Evolutionary conservation across 352 stramenopile species (phyloP).

Genomic region (Pythium periplocum): DNA sequence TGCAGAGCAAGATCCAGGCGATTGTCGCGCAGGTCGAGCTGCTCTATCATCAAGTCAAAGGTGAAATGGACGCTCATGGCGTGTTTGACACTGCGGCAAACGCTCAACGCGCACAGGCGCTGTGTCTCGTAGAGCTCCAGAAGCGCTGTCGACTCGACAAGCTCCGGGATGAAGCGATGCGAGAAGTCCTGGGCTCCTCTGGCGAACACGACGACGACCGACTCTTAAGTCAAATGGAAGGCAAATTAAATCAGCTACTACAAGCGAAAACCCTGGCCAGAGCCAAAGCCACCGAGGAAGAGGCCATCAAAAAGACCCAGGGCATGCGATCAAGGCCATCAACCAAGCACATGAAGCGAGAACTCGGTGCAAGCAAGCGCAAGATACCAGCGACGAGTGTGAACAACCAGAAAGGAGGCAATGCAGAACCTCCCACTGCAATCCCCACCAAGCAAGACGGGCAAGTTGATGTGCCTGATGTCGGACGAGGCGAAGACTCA

Average conservation of each 20-base stretch:
- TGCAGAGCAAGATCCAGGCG: constrained; percentile 64
- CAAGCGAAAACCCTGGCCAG: too few species aligned
- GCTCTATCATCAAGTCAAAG: constrained; percentile 44
- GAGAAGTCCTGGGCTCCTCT: constrained; percentile 30
- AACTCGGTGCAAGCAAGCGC: too few species aligned
- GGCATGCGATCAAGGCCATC: too few species aligned
- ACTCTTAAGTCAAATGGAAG: constrained; percentile 15
- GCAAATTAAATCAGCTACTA: constrained; percentile 9
- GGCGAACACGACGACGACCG: too few species aligned
- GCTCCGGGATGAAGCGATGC: constrained; percentile 55
- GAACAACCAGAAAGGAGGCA: too few species aligned
- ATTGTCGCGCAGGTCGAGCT: constrained; percentile 53
- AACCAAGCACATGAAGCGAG: constrained; percentile 3
- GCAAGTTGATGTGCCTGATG: too few species aligned
- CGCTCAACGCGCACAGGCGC: constrained; percentile 46
- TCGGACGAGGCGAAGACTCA: neutral
- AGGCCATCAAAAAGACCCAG: neutral
- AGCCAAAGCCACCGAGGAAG: neutral
- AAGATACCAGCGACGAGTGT: too few species aligned
- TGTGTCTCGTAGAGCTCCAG: constrained; percentile 70
- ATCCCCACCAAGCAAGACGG: too few species aligned
- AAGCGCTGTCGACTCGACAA: constrained; percentile 54
- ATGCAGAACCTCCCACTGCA: too few species aligned
- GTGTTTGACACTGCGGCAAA: constrained; percentile 66
- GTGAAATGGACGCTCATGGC: constrained; percentile 45